These are phyloP conservation scores for Porcisia deanei DNA, from an alignment of 208 protist species.

Conservation along the genomic window DNA sequence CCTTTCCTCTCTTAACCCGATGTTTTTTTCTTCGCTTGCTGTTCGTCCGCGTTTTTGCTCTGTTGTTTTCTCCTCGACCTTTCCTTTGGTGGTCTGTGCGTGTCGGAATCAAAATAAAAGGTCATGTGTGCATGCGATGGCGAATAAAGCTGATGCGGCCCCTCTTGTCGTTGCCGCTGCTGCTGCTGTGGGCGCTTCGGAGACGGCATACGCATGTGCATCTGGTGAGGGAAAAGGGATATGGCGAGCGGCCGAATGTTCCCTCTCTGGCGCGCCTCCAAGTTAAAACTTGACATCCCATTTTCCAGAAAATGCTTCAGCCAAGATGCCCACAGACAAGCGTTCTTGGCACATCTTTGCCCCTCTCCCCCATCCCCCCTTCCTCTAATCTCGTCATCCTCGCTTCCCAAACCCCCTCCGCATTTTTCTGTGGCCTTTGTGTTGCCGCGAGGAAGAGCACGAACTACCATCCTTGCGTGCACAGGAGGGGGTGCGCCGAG, in stretches of 20 bases:
- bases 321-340: neutral
- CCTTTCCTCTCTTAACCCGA: neutral
- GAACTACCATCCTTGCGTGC: neutral
- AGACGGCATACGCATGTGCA: neutral
- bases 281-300: neutral
- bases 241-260: neutral
- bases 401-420: neutral
- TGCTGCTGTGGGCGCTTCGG: neutral
- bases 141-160: neutral
- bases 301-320: neutral
- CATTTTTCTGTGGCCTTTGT: neutral
- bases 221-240: neutral
- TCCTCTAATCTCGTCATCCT: neutral
- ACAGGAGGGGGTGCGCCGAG: neutral
- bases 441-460: neutral
- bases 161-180: neutral
- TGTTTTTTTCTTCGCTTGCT: neutral
- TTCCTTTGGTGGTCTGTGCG: neutral
- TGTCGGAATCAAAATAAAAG: neutral
- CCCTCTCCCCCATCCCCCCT: neutral
- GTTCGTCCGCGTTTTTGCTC: neutral
- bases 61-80: neutral
- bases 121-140: neutral
- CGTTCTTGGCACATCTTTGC: constrained; percentile 12
- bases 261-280: neutral